A percentile compares a stretch with the other conserved stretches of the same genome.
phyloP scores from a whole-genome alignment of 345 rosid species.

The Populus alba region DNA sequence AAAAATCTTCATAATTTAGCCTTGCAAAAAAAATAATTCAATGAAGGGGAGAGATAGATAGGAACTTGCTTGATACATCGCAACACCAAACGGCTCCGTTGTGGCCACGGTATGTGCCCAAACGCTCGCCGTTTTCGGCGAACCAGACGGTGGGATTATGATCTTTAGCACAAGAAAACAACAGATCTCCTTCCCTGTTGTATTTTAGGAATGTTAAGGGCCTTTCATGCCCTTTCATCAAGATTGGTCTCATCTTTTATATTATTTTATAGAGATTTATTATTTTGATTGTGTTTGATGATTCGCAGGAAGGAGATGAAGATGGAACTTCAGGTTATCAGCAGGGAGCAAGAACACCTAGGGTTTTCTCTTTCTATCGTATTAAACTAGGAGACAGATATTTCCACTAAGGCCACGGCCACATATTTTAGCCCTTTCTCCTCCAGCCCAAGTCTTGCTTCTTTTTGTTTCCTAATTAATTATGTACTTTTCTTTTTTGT shows the following conservation, averaged over 20 bases:
- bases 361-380: neutral
- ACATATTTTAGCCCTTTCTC: neutral
- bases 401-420: neutral
- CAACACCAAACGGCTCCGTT: constrained; percentile 98
- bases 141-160: constrained; percentile 94
- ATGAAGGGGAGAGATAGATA: neutral
- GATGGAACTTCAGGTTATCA: too few relatives aligned
- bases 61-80: constrained; percentile 65
- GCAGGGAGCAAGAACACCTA: neutral
- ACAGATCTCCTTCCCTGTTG: constrained; percentile 88
- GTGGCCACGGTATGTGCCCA: constrained; percentile 96
- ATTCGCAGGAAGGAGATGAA: neutral
- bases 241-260: constrained; percentile 71
- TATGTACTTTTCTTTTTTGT: too few relatives aligned
- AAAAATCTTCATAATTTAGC: neutral
- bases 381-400: neutral
- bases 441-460: neutral
- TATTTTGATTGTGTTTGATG: neutral
- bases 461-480: too few relatives aligned
- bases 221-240: constrained; percentile 99
- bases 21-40: neutral
- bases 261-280: neutral
- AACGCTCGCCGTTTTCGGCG: constrained; percentile 92
- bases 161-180: constrained; percentile 95
- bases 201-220: constrained; percentile 85